Evolutionary conservation across 2,329 filamentous ascomycete genomes (phyloP), one percentile per base, ranked within the genome.

Genomic region (Cordyceps farinosa): DNA sequence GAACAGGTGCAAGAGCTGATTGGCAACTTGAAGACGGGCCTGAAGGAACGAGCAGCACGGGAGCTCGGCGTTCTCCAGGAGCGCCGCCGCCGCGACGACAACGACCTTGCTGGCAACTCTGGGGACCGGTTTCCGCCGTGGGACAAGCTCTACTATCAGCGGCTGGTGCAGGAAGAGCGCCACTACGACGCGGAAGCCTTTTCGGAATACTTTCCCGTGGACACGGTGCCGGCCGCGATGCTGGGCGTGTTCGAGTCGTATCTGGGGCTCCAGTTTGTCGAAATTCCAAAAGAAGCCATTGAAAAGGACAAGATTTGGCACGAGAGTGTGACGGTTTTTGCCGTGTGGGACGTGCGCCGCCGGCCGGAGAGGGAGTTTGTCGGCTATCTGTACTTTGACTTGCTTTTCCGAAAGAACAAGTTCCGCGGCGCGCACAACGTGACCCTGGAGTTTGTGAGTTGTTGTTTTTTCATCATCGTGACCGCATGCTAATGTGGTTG

Each of bases 351-450:
- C n/a, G 34, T 29, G 51, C 32, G 34, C 17, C 51, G 34, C 6
- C 17, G 9, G 34, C 7, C 5, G 2, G 78, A 84, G 59, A 71
- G 83, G 45, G 61, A 61, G 34, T 85, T 85, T 67, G 80, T 85
- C 17, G 83, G 83, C n/a, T 85, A 84, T 66, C 73, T 85, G 8
- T 85, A 84, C 67, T 76, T 84, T 10, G 83, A 85, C 69, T 73
- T 85, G 10, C 77, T 81, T 67, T 82, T 81, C 11, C 75, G 82
- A 48, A 80, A 83, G 58, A 81, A 82, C 66, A 85, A 85, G 69
- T 84, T 84, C 66, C 80, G 80, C 2, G 82, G 84, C 61, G 80
- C 81, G 3, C 82, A 82, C 32, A 85, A 85, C 72, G 84, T 85
- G 72, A 84, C 57, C 1, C 36, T 61, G 29, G 57, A 61, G 17